These are phyloP conservation scores for Aureobasidium namibiae DNA, from an alignment of 2,329 filamentous ascomycete genomes.

Conservation along the genomic window DNA sequence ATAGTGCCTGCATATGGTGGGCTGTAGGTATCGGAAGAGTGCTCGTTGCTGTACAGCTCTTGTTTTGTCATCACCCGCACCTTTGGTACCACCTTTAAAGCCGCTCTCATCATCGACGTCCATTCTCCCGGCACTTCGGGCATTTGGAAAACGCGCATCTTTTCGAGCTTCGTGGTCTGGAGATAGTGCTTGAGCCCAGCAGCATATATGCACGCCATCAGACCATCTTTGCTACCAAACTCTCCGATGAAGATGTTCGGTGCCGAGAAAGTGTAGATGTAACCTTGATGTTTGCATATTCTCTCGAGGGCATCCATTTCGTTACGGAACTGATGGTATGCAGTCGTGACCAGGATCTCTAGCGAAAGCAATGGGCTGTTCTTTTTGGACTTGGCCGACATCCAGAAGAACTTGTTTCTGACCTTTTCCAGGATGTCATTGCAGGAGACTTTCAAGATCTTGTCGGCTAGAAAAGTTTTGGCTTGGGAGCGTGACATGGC, in stretches of 20 bases:
- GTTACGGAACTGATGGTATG: background rate
- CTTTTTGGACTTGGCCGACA: background rate
- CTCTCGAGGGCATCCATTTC: slow-evolving; percentile 1
- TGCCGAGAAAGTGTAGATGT: slow-evolving; percentile 1
- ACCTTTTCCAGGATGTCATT: background rate
- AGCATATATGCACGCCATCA: slow-evolving; percentile 6
- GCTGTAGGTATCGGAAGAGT: background rate
- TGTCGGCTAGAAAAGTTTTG: background rate
- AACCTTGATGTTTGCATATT: background rate
- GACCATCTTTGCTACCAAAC: background rate
- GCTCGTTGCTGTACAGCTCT: background rate
- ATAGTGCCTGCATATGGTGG: background rate
- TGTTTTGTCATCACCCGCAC: background rate
- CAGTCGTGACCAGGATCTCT: slow-evolving; percentile 1
- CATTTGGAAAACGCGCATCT: background rate
- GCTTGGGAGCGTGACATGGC: background rate
- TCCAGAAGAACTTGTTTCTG: background rate
- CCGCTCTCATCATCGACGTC: background rate
- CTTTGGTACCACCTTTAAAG: background rate
- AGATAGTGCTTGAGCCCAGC: slow-evolving; percentile 6
- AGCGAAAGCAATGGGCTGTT: background rate
- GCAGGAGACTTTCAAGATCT: background rate
- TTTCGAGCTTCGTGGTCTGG: background rate
- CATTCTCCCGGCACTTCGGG: background rate
- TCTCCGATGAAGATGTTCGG: background rate